Evolutionary conservation across 2,329 filamentous ascomycete species (phyloP).

Genomic region (Fusarium succisae): DNA sequence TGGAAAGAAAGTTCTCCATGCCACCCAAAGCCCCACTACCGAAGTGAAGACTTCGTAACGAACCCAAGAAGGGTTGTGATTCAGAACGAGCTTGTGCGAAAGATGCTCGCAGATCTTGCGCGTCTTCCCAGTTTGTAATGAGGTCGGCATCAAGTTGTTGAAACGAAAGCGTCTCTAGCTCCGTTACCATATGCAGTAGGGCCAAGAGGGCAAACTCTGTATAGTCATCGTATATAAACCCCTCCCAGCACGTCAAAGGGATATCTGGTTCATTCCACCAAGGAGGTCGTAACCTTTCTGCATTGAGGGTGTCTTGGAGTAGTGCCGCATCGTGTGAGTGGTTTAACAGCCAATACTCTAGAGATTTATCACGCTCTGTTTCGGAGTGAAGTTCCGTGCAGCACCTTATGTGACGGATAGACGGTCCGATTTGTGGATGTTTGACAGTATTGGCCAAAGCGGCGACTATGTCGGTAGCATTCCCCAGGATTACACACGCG

Average conservation of each 20-base stretch:
- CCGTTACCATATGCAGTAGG: conserved; percentile 2
- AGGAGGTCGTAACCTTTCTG: neutral
- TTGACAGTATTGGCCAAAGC: conserved; percentile 1
- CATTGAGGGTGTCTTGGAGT: neutral
- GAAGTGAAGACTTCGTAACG: neutral
- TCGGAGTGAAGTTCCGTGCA: neutral
- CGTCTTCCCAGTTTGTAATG: neutral
- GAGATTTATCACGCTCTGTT: neutral
- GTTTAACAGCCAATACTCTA: neutral
- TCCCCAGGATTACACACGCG: neutral
- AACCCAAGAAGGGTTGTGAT: neutral
- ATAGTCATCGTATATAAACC: neutral
- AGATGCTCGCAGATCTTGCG: neutral
- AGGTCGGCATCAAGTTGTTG: neutral
- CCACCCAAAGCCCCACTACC: neutral
- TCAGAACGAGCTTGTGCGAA: neutral
- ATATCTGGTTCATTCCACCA: neutral
- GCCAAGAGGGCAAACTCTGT: neutral
- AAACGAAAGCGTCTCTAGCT: conserved; percentile 3
- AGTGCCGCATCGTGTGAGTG: neutral
- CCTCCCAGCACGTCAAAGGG: neutral
- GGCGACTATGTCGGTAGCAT: neutral
- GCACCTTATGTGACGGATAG: conserved; percentile 15
- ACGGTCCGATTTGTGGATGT: conserved; percentile 9
- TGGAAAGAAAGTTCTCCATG: neutral